Evolutionary conservation across 495 filamentous ascomycete genomes (phyloP), one percentile per base, ranked within the genome.

Genomic region (Pyronema domesticum): DNA sequence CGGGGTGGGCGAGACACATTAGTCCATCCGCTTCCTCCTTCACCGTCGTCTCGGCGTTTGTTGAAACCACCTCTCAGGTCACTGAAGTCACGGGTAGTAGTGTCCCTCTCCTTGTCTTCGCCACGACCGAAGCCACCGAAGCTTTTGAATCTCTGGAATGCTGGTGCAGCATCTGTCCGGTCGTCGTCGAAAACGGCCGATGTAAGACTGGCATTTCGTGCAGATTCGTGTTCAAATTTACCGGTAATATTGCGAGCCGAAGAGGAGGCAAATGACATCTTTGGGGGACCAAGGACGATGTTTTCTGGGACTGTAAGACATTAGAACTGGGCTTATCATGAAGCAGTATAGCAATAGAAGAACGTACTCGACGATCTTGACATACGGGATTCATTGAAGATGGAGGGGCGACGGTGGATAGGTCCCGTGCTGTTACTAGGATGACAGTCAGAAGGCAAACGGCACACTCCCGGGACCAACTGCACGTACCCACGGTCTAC

Each of bases 231-330:
- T 46, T 67, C 66, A 55, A 77, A 56, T 53, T 65, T 71, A 73
- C 78, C 72, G 55, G 69, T 70, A 54, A 72, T 61, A 55, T 73
- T 76, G 68, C 78, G 67, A 57, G 68, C 58, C 34, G 75, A 69
- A 45, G 84, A 86, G 8, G 89, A 95, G 55, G 85, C 80, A 67
- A 96, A 95, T 33, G 79, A 79, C 23, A 78, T 86, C 59, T 88
- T 87, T 1, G 89, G 87, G 34, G 89, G 89, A 35, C 86, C 88
- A 39, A 95, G 83, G 58, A 94, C 74, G 54, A 94, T 87, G 55
- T 94, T 85, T 63, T 91, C 88, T 57, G 72, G 68, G 58, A 77
- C 77, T 80, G 54, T 55, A 53, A 39, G 8, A 35, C 17, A 53
- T 64, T 54, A 65, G 60, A 53, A 48, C 47, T 14, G 30, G 37